phyloP scores from a whole-genome alignment of 2,329 filamentous ascomycete genomes.

The Chalaropsis ovoidea region DNA sequence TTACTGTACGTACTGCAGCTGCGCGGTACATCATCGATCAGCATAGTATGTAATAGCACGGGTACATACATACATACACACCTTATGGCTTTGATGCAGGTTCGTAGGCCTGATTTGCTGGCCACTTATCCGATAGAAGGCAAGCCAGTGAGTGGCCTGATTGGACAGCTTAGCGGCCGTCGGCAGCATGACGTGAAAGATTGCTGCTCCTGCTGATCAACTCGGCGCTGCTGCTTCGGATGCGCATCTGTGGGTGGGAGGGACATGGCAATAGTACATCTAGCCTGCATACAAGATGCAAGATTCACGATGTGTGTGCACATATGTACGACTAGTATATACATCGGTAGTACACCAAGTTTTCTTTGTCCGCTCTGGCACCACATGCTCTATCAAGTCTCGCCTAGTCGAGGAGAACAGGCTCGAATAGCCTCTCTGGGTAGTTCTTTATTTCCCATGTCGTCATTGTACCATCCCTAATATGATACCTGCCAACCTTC shows the following conservation, averaged over 20 bases:
- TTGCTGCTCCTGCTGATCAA: not conserved
- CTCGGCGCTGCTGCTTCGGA: not conserved
- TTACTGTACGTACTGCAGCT: not conserved
- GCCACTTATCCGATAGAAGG: too few relatives aligned
- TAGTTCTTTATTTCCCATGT: not conserved
- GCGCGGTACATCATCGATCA: not conserved
- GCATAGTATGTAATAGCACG: not conserved
- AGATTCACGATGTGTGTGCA: not conserved
- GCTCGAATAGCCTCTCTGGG: not conserved
- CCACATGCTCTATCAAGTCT: not conserved
- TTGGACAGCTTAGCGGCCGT: not conserved
- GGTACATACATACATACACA: not conserved
- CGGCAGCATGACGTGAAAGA: not conserved
- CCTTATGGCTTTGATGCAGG: not conserved
- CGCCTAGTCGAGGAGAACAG: too few relatives aligned
- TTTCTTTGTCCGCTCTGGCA: not conserved
- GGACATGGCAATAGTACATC: not conserved
- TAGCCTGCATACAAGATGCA: not conserved
- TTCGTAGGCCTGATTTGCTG: too few relatives aligned
- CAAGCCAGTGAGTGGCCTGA: not conserved
- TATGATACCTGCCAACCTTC: not conserved
- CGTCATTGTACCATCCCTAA: not conserved
- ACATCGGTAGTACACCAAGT: not conserved
- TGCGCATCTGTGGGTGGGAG: not conserved
- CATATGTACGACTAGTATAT: not conserved